phyloP scores from a whole-genome alignment of 768 basidiomycete species.

The button mushroom (Agaricus bisporus) region DNA sequence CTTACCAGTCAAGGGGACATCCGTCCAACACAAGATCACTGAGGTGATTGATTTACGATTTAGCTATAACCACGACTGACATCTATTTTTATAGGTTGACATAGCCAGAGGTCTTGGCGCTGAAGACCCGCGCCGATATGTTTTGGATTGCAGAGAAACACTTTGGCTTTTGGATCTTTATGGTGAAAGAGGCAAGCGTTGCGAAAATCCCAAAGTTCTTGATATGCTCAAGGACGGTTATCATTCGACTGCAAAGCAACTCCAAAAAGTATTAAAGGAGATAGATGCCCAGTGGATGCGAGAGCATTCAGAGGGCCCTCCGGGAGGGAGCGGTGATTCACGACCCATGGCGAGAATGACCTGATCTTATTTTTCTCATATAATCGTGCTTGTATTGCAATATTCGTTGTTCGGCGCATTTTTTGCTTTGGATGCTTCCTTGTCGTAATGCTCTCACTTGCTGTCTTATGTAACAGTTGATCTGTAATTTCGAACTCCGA shows the following conservation, averaged over 20 bases:
- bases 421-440: background rate
- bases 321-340: background rate
- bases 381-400: background rate
- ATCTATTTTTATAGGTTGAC: constrained; percentile 34
- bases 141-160: constrained; percentile 43
- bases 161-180: constrained; percentile 46
- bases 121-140: constrained; percentile 32
- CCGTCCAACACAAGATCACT: constrained; percentile 27
- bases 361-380: background rate
- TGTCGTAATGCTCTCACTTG: constrained; percentile 8
- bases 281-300: constrained; percentile 41
- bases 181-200: constrained; percentile 46
- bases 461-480: background rate
- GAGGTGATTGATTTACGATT: constrained; percentile 29
- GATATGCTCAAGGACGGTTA: constrained; percentile 44
- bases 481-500: constrained; percentile 7
- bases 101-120: constrained; percentile 47
- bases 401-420: background rate
- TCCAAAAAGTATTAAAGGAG: constrained; percentile 42
- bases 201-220: constrained; percentile 42
- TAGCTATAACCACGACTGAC: background rate
- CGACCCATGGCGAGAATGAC: constrained; percentile 5
- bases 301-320: constrained; percentile 16
- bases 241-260: constrained; percentile 35
- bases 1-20: constrained; percentile 32